A percentile compares a stretch with the other conserved stretches of the same genome.
Evolutionary conservation across 2,329 filamentous ascomycete species (phyloP).

Genomic region (Colletotrichum lindemuthianum): DNA sequence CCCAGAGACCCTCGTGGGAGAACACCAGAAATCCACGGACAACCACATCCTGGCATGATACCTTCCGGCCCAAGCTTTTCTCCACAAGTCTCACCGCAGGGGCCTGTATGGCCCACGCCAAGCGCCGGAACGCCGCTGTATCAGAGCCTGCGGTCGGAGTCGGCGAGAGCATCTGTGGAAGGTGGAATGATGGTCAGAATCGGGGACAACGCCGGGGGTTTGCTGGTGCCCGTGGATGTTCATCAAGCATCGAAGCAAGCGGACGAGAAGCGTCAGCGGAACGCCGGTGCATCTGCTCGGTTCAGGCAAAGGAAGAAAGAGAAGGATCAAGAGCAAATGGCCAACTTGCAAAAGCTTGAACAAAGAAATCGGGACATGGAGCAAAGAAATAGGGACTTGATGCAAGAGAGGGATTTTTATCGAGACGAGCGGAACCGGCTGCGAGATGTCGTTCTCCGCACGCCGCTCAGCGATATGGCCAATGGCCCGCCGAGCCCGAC

Average conservation of each 20-base stretch:
- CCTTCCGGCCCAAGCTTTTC: slow-evolving; percentile 14
- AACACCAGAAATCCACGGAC: slow-evolving; percentile 23
- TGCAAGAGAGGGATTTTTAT: slow-evolving; percentile 78
- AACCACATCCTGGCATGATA: slow-evolving; percentile 14
- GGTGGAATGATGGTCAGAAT: slow-evolving; percentile 37
- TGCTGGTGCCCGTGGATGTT: slow-evolving; percentile 77
- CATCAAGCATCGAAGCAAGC: slow-evolving; percentile 84
- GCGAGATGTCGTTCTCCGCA: slow-evolving; percentile 70
- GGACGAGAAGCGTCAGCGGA: slow-evolving; percentile 86
- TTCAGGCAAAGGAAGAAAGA: slow-evolving; percentile 86
- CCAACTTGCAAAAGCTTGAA: slow-evolving; percentile 75
- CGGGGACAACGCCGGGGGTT: slow-evolving; percentile 48
- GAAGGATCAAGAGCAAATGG: slow-evolving; percentile 77
- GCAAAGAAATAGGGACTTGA: slow-evolving; percentile 39
- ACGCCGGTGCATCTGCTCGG: slow-evolving; percentile 85
- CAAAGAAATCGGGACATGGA: slow-evolving; percentile 73
- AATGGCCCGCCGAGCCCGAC: slow-evolving; percentile 63
- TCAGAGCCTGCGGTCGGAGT: slow-evolving; percentile 33
- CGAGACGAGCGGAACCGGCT: slow-evolving; percentile 77
- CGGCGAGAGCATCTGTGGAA: slow-evolving; percentile 23
- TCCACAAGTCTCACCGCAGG: slow-evolving; percentile 29
- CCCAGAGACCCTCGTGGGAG: slow-evolving; percentile 24
- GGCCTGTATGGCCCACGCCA: slow-evolving; percentile 43
- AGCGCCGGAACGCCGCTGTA: slow-evolving; percentile 47
- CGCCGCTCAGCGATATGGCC: slow-evolving; percentile 64